Conservation (phyloP, 2,329 filamentous ascomycete genomes). For the Trichothecium roseum region DNA sequence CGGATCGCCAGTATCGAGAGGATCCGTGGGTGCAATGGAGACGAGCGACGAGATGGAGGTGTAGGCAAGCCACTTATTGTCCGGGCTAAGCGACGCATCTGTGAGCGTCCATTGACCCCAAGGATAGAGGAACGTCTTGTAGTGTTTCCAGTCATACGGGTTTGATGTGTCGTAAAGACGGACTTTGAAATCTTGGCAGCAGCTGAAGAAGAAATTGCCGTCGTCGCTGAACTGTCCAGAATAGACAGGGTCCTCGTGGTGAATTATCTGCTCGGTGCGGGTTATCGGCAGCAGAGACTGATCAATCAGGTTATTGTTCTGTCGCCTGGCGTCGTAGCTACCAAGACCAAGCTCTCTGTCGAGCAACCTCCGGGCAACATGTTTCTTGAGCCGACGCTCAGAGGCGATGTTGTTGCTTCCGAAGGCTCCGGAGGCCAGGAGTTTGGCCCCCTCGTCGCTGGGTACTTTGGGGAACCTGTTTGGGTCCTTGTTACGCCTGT, state of each 20-base stretch:
- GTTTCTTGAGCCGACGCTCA: constrained; percentile 42
- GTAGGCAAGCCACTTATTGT: constrained; percentile 87
- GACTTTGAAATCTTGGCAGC: constrained; percentile 85
- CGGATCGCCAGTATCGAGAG: constrained; percentile 69
- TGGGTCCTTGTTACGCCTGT: constrained; percentile 31
- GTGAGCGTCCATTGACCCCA: constrained; percentile 93
- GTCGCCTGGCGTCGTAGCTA: constrained; percentile 43
- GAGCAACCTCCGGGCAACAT: constrained; percentile 60
- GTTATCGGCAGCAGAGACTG: constrained; percentile 69
- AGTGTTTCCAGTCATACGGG: constrained; percentile 90
- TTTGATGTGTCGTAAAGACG: constrained; percentile 97
- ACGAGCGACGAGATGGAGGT: constrained; percentile 79
- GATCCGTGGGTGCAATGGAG: constrained; percentile 79
- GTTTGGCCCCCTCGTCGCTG: constrained; percentile 60
- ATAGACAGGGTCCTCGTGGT: constrained; percentile 79
- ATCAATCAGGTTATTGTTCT: constrained; percentile 53
- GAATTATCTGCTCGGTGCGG: constrained; percentile 74
- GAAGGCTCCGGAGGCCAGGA: constrained; percentile 79
- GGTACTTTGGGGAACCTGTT: constrained; percentile 73
- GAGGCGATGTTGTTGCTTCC: constrained; percentile 47
- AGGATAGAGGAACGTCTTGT: constrained; percentile 80
- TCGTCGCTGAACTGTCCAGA: constrained; percentile 96
- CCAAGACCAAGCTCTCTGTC: constrained; percentile 74
- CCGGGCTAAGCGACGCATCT: constrained; percentile 80
- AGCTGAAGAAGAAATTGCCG: constrained; percentile 93